Evolutionary conservation across 2,329 filamentous ascomycete genomes (phyloP), one percentile per base, ranked within the genome.

Genomic region (Clarireedia paspali): DNA sequence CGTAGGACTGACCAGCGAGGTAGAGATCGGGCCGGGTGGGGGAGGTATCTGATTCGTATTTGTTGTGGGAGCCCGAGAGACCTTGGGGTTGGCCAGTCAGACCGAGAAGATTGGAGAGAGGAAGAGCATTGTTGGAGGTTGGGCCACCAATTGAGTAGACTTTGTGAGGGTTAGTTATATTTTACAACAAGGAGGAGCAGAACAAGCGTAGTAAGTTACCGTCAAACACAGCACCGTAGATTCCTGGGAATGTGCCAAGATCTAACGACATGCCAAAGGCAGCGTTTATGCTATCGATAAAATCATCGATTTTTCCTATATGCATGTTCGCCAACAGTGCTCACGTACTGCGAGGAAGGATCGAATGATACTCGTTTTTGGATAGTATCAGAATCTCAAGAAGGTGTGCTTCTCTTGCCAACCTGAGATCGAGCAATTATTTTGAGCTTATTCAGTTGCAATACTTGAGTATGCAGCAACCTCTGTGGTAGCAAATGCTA

Each of bases 21-120:
- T 82, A 82, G 0, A 83, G 66, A 56, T 82, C 79, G 36, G 75
- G 72, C 2, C 79, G 73, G 0, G 77, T 80, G 46, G 74, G 72
- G 45, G 77, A 81, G 0, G 71, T 75, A 64, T 82, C 79, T 0
- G 74, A 69, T 68, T 82, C 79, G 62, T 80, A 77, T 55, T 76
- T 74, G 64, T 81, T 80, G 64, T 83, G 80, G 3, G 74, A 75
- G 17, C 75, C 75, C 12, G 68, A 68, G 2, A 82, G 70, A 4
- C 77, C 77, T 44, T 73, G 72, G 0, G 76, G 76, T 15, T 70
- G 70, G 2, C 75, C 73, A 63, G 63, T 53, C 6, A 66, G 49
- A n/a, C 58, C 60, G 44, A 66, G 54, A 63, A 68, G 0, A 81
- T n/a, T n/a, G 49, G 47, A 23, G 47, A 53, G 36, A 63, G 53